These are phyloP conservation scores for Solanum paucissectum DNA, from an alignment of 257 asterid species.

Conservation along the genomic window DNA sequence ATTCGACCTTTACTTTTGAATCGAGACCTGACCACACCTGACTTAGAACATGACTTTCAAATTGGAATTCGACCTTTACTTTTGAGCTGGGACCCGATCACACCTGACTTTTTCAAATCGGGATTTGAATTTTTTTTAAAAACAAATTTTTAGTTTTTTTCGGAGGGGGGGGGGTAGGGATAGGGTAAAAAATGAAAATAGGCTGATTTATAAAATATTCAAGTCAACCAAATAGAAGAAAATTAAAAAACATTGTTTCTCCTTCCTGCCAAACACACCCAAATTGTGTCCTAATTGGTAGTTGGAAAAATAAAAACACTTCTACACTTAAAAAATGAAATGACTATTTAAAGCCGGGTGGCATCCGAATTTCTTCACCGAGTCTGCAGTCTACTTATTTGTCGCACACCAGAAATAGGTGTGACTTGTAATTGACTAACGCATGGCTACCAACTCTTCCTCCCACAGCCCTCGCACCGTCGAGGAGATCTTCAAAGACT, in stretches of 20 bases:
- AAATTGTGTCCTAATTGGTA: neutral
- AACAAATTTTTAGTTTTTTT: too few relatives aligned
- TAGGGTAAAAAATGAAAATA: neutral
- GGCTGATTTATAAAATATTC: too few relatives aligned
- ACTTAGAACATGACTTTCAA: neutral
- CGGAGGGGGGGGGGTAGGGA: rapidly evolving
- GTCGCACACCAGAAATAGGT: neutral
- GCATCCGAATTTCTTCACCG: neutral
- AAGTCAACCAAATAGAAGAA: neutral
- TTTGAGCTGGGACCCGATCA: neutral
- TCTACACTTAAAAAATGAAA: neutral
- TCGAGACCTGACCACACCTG: neutral
- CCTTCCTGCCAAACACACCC: neutral
- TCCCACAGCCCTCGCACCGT: constrained; percentile 10
- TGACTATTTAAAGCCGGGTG: neutral
- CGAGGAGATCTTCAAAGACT: constrained; percentile 16
- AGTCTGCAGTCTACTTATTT: neutral
- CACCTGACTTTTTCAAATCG: neutral
- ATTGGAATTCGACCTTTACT: neutral
- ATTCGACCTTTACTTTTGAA: neutral
- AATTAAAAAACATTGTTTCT: too few relatives aligned
- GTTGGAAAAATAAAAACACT: neutral
- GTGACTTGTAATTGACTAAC: neutral
- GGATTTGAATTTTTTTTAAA: too few relatives aligned
- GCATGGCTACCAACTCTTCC: constrained; percentile 7